phyloP scores from a whole-genome alignment of 257 asterid species.

The Linaria vulgaris region DNA sequence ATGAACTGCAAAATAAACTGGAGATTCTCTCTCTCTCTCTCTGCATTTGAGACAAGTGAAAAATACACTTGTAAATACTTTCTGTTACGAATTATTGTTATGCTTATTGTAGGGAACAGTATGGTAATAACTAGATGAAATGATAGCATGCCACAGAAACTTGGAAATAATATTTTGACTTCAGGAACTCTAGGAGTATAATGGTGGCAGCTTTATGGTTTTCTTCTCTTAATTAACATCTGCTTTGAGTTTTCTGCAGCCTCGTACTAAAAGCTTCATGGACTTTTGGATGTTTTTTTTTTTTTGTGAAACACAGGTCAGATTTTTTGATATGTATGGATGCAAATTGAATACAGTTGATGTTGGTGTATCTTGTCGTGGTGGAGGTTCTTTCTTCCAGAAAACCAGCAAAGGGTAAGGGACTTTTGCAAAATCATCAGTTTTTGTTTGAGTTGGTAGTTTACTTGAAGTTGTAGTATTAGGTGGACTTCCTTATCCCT shows the following conservation, averaged over 20 bases:
- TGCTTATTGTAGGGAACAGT: too few species aligned
- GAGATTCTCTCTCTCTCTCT: too few species aligned
- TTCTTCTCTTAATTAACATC: too few species aligned
- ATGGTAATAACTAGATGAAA: too few species aligned
- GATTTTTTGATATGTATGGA: constrained; percentile 87
- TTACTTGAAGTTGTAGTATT: constrained; percentile 7
- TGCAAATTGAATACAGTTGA: constrained; percentile 74
- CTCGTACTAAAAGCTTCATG: constrained; percentile 7
- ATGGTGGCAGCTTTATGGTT: background rate
- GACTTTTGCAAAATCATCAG: constrained; percentile 7
- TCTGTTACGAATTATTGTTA: too few species aligned
- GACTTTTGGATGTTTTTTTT: constrained; percentile 23
- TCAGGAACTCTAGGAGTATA: too few species aligned
- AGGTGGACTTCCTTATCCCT: background rate
- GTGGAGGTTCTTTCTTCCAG: constrained; percentile 64
- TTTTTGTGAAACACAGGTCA: constrained; percentile 53
- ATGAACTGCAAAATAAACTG: background rate
- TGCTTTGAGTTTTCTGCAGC: constrained; percentile 21
- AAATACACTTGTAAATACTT: too few species aligned
- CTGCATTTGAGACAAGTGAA: too few species aligned
- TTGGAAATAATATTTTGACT: too few species aligned
- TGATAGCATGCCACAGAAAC: too few species aligned
- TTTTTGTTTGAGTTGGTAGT: constrained; percentile 5
- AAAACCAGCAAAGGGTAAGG: constrained; percentile 73
- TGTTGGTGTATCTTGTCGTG: constrained; percentile 91